Conservation (phyloP, 257 asterid species). For the Gardenia jasminoides region DNA sequence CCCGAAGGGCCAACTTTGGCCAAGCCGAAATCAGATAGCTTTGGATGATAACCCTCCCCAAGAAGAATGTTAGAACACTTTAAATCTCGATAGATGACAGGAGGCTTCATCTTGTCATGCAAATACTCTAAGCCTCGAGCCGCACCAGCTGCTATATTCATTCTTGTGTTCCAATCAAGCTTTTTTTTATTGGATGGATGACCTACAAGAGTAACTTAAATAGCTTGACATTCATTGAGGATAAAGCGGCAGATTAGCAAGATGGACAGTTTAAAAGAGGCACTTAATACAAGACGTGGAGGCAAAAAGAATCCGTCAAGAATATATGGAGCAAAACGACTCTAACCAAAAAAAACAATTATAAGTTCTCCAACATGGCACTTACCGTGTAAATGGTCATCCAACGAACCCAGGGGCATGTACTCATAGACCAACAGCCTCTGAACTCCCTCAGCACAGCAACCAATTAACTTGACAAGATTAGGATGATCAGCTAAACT, state of each 20-base stretch:
- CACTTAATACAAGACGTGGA: background rate
- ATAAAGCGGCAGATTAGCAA: background rate
- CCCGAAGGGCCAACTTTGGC: conserved; percentile 81
- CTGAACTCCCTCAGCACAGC: conserved; percentile 71
- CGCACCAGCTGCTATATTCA: conserved; percentile 84
- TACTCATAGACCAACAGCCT: conserved; percentile 76
- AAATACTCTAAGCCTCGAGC: conserved; percentile 81
- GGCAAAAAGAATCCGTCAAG: background rate
- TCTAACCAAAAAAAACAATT: background rate
- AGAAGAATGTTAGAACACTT: conserved; percentile 78
- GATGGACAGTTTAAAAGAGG: background rate
- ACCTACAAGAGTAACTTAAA: conserved; percentile 30
- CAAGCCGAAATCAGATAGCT: conserved; percentile 83
- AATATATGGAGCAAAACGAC: background rate
- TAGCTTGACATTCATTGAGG: background rate
- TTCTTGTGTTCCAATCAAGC: conserved; percentile 73
- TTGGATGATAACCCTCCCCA: conserved; percentile 65
- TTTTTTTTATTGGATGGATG: conserved; percentile 28
- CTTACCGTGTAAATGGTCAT: conserved; percentile 75
- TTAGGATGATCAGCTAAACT: conserved; percentile 63
- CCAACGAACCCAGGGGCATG: conserved; percentile 81
- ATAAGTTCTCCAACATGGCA: background rate
- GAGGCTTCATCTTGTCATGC: conserved; percentile 71
- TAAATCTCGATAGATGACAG: conserved; percentile 75
- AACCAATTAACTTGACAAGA: conserved; percentile 72